These are phyloP conservation scores for Leishmania aethiopica DNA, from an alignment of 208 protist species.

Conservation along the genomic window DNA sequence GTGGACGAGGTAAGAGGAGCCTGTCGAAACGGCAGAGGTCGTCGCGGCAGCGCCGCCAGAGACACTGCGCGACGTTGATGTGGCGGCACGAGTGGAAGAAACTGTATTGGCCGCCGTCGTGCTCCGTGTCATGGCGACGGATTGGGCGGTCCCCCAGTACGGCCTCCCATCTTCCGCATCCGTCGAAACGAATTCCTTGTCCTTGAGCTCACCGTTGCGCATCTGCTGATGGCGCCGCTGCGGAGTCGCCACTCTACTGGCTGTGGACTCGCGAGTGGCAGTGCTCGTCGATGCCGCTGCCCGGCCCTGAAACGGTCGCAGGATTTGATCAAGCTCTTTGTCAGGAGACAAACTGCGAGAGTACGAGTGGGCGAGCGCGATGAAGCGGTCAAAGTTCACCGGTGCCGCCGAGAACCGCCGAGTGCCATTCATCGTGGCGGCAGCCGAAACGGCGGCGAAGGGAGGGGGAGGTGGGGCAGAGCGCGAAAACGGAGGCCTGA, in stretches of 20 bases:
- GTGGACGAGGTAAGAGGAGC: neutral
- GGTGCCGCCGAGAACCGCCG: conserved; percentile 43
- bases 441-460: neutral
- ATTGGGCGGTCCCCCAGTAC: neutral
- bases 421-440: conserved; percentile 4
- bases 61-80: conserved; percentile 18
- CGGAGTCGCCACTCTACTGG: neutral
- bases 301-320: conserved; percentile 33
- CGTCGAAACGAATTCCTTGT: neutral
- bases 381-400: conserved; percentile 72
- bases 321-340: conserved; percentile 77
- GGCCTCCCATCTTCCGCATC: neutral
- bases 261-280: neutral
- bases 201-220: neutral
- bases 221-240: neutral
- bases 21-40: neutral
- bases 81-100: conserved; percentile 14
- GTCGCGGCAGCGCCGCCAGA: conserved; percentile 11
- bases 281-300: neutral
- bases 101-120: neutral
- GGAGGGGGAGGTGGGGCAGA: neutral
- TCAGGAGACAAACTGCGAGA: conserved; percentile 72
- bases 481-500: neutral
- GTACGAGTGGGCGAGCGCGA: conserved; percentile 47
- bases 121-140: neutral